Percentiles rank a stretch among this genome's conserved stretches.
Evolutionary conservation across 2,329 filamentous ascomycete genomes (phyloP).

Genomic region (Leptographium lundbergii): DNA sequence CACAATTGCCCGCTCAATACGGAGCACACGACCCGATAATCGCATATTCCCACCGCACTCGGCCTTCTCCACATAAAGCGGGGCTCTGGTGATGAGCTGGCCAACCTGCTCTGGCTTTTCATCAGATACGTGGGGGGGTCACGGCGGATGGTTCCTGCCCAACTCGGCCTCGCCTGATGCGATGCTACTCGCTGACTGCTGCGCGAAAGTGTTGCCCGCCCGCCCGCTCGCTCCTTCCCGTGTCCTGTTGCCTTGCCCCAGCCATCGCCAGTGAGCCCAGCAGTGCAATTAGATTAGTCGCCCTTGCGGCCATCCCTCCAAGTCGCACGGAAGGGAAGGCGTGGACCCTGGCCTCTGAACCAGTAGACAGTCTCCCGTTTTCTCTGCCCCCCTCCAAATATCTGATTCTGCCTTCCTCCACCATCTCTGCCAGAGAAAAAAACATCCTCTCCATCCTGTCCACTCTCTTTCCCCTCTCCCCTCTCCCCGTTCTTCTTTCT

Average conservation of each 20-base stretch:
- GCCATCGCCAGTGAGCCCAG: too few relatives aligned
- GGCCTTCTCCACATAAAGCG: background rate
- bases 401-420: background rate
- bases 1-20: too few relatives aligned
- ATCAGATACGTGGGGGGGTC: background rate
- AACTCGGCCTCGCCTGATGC: background rate
- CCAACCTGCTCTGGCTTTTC: background rate
- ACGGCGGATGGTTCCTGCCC: background rate
- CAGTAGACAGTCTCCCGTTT: background rate
- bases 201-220: background rate
- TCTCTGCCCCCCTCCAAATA: background rate
- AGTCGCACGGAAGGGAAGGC: background rate
- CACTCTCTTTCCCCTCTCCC: background rate
- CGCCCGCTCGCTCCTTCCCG: background rate
- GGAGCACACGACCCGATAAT: too few relatives aligned
- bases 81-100: background rate
- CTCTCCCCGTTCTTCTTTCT: background rate
- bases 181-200: background rate
- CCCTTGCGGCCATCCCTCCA: background rate
- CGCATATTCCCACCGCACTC: too few relatives aligned
- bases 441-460: background rate
- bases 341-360: background rate
- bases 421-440: too few relatives aligned
- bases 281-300: background rate
- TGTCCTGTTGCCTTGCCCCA: background rate